Base-by-base conservation (phyloP, 83 land plant genomes). In the Picea abies region DNA sequence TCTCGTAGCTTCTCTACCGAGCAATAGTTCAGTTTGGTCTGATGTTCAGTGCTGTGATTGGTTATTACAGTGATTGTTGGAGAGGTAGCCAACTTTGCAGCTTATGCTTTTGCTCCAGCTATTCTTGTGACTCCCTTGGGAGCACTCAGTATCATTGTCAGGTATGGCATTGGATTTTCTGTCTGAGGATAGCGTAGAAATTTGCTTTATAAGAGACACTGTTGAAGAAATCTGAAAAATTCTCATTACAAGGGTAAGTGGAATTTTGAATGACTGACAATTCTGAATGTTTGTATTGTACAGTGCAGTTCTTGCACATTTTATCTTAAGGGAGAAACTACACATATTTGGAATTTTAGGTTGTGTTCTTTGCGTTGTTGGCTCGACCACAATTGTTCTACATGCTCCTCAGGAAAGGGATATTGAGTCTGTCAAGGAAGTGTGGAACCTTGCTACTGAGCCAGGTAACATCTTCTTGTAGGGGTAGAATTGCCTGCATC, bases 41-140 rank as follows among this genome's bases (percentile, higher is more conserved):
- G 8, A 29, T 35, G 23, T 73, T 44, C 14, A 73, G n/a, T 44
- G n/a, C 39, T 23, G 47, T 73, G 77, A 52, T 20, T 44, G 56
- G n/a, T 60, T 62, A 19, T 44, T 66, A 12, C 85, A 93, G 96
- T 93, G 96, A 91, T 93, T 82, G 84, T 89, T 82, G 96, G 96
- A 32, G 96, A 93, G 84, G 78, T 90, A 32, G 96, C 96, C 9
- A 93, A 93, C 72, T 93, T 93, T 88, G 91, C 84, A 67, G 96
- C 96, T 20, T 93, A 93, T 88, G 94, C 93, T 60, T 93, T 91
- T 87, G 96, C 96, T 60, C 96, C 96, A 22, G 96, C 96, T n/a
- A 89, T 93, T 70, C 96, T 93, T 80, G 96, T 93, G 7, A 90
- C 96, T 23, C 96, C 96, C n/a, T 85, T 93, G 60, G 96, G 96